phyloP scores from a whole-genome alignment of 2,329 filamentous ascomycete genomes.

The Penicillium sp. region DNA sequence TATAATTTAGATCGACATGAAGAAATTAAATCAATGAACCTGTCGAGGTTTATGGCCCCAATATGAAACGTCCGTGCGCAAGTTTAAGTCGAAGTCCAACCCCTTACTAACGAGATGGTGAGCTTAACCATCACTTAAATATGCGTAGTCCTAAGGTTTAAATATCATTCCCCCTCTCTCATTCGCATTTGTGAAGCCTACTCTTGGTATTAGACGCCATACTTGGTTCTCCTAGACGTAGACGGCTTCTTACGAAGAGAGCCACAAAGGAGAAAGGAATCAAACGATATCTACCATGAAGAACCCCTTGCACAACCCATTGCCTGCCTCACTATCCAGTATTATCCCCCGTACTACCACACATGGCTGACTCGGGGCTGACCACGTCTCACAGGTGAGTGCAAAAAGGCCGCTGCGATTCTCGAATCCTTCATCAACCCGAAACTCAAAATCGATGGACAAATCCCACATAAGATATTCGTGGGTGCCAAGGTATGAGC shows the following conservation, averaged over 20 bases:
- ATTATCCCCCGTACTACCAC: background rate
- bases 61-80: background rate
- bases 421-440: constrained; percentile 91
- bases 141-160: background rate
- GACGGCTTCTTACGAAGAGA: background rate
- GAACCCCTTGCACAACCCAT: constrained; percentile 6
- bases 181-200: background rate
- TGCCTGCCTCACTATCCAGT: constrained; percentile 10
- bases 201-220: background rate
- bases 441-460: constrained; percentile 90
- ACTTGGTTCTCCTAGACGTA: background rate
- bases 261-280: background rate
- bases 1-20: too few species aligned
- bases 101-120: background rate
- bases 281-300: background rate
- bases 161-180: background rate
- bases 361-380: background rate
- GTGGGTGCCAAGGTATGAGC: constrained; percentile 75
- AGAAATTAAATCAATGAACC: too few species aligned
- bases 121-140: background rate
- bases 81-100: background rate
- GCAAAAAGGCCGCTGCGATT: constrained; percentile 93
- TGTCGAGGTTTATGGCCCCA: too few species aligned
- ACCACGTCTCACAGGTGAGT: constrained; percentile 68
- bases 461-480: constrained; percentile 86